These are phyloP conservation scores for Apiotrichum sp. DNA, from an alignment of 1,284 basidiomycete genomes.

Conservation along the genomic window DNA sequence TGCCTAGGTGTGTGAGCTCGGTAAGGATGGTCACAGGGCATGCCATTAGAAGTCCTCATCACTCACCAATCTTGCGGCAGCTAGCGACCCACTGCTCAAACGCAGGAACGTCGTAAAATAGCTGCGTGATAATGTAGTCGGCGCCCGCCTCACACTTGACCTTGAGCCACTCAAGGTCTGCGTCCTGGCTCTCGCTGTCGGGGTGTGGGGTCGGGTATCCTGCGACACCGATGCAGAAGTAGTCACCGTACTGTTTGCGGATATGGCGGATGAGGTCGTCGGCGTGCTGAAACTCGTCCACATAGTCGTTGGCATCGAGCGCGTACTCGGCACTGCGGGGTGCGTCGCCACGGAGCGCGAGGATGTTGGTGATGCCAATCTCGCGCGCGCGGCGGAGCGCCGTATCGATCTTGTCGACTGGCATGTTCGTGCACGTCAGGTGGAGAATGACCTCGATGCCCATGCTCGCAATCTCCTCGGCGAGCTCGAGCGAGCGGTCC, in stretches of 20 bases:
- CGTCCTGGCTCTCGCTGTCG: constrained; percentile 60
- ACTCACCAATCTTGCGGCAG: constrained; percentile 64
- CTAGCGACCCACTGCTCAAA: constrained; percentile 72
- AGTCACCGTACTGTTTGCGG: constrained; percentile 70
- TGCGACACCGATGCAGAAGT: constrained; percentile 69
- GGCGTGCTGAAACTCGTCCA: constrained; percentile 73
- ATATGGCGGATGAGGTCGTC: constrained; percentile 90
- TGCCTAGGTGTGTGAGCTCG: constrained; percentile 54
- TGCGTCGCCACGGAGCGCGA: constrained; percentile 90
- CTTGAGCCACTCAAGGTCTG: constrained; percentile 72
- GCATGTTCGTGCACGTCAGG: constrained; percentile 97
- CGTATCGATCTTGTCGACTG: constrained; percentile 75
- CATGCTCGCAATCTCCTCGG: constrained; percentile 56
- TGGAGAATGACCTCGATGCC: constrained; percentile 73
- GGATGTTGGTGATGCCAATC: constrained; percentile 79
- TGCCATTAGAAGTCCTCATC: neutral
- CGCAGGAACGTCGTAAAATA: constrained; percentile 92
- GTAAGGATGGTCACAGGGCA: too few species aligned
- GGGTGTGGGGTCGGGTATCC: constrained; percentile 92
- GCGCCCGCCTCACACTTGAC: constrained; percentile 91
- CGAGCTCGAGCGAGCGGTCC: constrained; percentile 80
- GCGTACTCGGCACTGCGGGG: constrained; percentile 90
- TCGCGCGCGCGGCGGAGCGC: constrained; percentile 74
- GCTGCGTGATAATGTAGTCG: constrained; percentile 90
- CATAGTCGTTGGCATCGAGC: constrained; percentile 66